Evolutionary conservation across 441 rosid species (phyloP), one percentile per base, ranked within the genome.

Genomic region (Lepidium campestre): DNA sequence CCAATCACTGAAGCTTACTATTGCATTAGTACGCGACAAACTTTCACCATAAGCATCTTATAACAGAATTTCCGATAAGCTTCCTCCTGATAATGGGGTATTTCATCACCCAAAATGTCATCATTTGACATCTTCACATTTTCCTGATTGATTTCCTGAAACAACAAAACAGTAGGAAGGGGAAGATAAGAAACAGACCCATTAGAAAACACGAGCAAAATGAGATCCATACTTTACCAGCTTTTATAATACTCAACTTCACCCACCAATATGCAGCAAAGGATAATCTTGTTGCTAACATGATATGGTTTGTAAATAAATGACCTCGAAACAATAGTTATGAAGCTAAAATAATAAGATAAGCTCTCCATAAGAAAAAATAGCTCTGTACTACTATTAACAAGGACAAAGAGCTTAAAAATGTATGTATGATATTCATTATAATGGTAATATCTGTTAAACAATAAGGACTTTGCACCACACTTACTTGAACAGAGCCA

Each of bases 101-200:
- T 83, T 77, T 91, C 94, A 80, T 91, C 98, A 23, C 98, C 99
- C 81, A 94, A 78, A 72, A 89, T 68, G 74, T 94, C 99, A 79
- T 94, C 98, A 82, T 88, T 94, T 40, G 98, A 86, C 96, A 91
- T 81, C 27, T 39, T 65, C 10, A 57, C 82, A 68, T 77, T 80
- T 22, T 72, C 58, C 57, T 85, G 91, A 31, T 58, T 79, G 68
- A 76, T 83, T 50, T 81, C 92, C 98, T 94, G 81, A 67, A 76
- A 41, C 56, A 72, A 31, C 57, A 54, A 35, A 47, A 61, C 29
- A 61, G 31, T 7, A 50, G 41, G 29, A 56, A 39, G 48, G 35
- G n/a, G 12, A 13, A 35, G 2, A 62, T 62, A 48, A 62, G 18
- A 14, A 64, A 20, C 29, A 63, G 18, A 14, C 14, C 14, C 35